Conservation (phyloP, 768 basidiomycete species). For the Trametes cubensis region DNA sequence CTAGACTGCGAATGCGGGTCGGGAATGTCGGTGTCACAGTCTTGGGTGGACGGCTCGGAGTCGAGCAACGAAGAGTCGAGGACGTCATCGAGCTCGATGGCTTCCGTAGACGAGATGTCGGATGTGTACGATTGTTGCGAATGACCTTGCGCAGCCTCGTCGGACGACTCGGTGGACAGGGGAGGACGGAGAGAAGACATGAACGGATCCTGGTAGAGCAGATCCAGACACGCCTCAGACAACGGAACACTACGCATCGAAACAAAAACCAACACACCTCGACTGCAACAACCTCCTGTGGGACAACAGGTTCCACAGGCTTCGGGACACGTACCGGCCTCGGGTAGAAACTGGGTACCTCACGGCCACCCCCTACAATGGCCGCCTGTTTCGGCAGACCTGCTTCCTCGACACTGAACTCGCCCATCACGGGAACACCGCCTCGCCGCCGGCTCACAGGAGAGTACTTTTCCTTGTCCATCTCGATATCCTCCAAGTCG, state of each 20-base stretch:
- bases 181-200: constrained; percentile 17
- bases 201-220: constrained; percentile 7
- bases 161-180: constrained; percentile 37
- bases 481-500: constrained; percentile 32
- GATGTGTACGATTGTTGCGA: constrained; percentile 37
- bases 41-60: constrained; percentile 44
- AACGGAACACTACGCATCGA: background rate
- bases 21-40: constrained; percentile 23
- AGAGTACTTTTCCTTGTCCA: constrained; percentile 23
- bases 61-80: constrained; percentile 74
- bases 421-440: constrained; percentile 42
- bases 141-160: constrained; percentile 33
- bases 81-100: constrained; percentile 74
- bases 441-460: constrained; percentile 7
- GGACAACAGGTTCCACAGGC: background rate
- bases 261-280: constrained; percentile 14
- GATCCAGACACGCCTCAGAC: constrained; percentile 1
- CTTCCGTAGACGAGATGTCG: constrained; percentile 48
- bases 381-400: constrained; percentile 6
- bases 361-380: constrained; percentile 13
- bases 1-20: constrained; percentile 21
- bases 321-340: constrained; percentile 21
- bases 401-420: constrained; percentile 30
- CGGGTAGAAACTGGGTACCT: constrained; percentile 22
- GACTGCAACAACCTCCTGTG: constrained; percentile 1